Evolutionary conservation across 306 rosid genomes (phyloP).

Genomic region (Trifolium subterraneum): DNA sequence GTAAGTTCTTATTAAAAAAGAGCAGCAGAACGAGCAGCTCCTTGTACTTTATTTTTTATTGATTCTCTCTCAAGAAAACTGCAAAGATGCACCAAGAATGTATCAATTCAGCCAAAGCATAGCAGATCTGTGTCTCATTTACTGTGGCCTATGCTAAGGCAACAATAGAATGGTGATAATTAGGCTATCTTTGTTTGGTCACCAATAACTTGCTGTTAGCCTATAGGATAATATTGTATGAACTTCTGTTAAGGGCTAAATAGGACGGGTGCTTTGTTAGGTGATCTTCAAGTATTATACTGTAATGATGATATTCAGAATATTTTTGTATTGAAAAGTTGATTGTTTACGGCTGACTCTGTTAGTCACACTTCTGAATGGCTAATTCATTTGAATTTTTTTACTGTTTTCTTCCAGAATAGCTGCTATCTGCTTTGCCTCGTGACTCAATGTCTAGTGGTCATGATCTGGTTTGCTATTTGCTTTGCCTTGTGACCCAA

Average conservation of each 20-base stretch:
- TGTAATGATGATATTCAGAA: conserved; percentile 1
- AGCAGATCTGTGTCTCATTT: conserved; percentile 6
- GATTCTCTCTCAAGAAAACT: conserved; percentile 7
- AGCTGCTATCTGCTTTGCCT: neutral
- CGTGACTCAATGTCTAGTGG: neutral
- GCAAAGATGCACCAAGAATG: neutral
- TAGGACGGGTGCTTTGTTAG: conserved; percentile 5
- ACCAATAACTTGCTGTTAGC: conserved; percentile 4
- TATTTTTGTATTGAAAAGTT: conserved; percentile 2
- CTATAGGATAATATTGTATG: neutral
- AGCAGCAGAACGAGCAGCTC: conserved; percentile 20
- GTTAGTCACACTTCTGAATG: neutral
- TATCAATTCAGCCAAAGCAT: conserved; percentile 12
- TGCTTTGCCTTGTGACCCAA: neutral
- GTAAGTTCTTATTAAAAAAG: conserved; percentile 27
- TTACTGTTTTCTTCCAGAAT: neutral
- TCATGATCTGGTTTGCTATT: neutral
- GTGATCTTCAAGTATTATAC: conserved; percentile 12
- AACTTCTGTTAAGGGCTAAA: conserved; percentile 7
- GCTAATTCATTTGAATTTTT: neutral
- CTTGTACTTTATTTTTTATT: neutral
- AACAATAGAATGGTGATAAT: conserved; percentile 10
- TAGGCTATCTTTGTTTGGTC: neutral
- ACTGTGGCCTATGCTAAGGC: conserved; percentile 20
- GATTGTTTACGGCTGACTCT: neutral